Conservation (phyloP, 345 rosid genomes). For the Salix brachista region DNA sequence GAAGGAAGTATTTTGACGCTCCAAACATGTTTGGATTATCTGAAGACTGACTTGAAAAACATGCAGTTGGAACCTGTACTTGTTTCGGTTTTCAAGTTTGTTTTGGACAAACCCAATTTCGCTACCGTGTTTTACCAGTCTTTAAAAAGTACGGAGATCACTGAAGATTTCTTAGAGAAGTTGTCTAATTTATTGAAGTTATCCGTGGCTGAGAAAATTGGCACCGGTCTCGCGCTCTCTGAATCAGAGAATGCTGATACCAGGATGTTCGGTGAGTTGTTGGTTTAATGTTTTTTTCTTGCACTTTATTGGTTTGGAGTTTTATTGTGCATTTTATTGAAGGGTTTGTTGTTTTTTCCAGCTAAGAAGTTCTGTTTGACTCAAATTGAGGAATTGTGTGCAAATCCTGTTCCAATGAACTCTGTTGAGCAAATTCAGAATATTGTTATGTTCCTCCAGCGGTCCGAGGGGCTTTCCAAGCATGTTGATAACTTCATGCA, state of each 20-base stretch:
- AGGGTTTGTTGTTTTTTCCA: slow-evolving; percentile 14
- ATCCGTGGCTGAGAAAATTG: slow-evolving; percentile 62
- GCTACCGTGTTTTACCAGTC: slow-evolving; percentile 60
- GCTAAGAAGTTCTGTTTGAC: slow-evolving; percentile 70
- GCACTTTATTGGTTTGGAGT: not conserved
- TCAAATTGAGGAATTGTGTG: slow-evolving; percentile 54
- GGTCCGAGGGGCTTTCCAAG: slow-evolving; percentile 61
- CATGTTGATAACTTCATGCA: slow-evolving; percentile 68
- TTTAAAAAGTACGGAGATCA: slow-evolving; percentile 39
- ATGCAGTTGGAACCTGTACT: slow-evolving; percentile 46
- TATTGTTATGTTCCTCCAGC: slow-evolving; percentile 66
- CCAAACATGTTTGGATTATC: slow-evolving; percentile 54
- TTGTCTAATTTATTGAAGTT: slow-evolving; percentile 43
- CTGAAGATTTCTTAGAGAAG: slow-evolving; percentile 42
- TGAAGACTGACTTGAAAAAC: slow-evolving; percentile 41
- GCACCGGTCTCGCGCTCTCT: slow-evolving; percentile 64
- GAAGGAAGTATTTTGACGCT: slow-evolving; percentile 58
- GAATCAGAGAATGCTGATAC: slow-evolving; percentile 52
- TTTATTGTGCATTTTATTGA: not conserved
- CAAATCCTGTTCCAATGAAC: slow-evolving; percentile 42
- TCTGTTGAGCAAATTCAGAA: slow-evolving; percentile 71
- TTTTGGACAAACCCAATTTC: slow-evolving; percentile 55
- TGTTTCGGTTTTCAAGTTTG: slow-evolving; percentile 45
- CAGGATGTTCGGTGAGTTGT: slow-evolving; percentile 48
- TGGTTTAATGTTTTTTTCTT: not conserved